Percentiles rank a stretch among this genome's conserved stretches.
These are phyloP conservation scores for Cymodocea nodosa DNA, from an alignment of 116 monocot genomes.

Conservation along the genomic window DNA sequence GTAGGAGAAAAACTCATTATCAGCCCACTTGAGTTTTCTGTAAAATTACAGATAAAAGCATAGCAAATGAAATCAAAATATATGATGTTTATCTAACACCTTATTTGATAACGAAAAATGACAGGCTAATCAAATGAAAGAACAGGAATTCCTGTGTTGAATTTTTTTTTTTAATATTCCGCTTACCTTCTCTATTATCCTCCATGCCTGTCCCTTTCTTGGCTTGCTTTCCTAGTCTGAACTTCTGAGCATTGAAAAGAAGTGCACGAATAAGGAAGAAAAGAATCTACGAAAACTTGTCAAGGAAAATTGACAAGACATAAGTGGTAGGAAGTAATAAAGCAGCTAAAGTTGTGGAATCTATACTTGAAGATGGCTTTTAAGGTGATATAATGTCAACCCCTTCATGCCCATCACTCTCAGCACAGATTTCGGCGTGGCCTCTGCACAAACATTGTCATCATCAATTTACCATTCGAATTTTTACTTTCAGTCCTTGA, in stretches of 20 bases:
- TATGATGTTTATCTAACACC: not conserved
- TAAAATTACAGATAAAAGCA: not conserved
- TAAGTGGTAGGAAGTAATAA: not conserved
- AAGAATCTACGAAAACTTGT: not conserved
- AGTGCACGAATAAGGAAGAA: not conserved
- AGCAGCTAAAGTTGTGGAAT: not conserved
- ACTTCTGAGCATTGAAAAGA: slow-evolving; percentile 34
- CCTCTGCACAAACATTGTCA: slow-evolving; percentile 29
- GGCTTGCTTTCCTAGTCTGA: slow-evolving; percentile 62
- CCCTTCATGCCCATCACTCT: slow-evolving; percentile 81
- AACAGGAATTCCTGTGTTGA: not conserved
- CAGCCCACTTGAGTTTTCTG: not conserved
- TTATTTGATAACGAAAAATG: not conserved
- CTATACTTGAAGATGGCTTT: slow-evolving; percentile 73
- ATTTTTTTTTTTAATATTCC: not conserved
- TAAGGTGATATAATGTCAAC: slow-evolving; percentile 75
- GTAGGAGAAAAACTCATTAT: not conserved
- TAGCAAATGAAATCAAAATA: not conserved
- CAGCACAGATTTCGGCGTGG: slow-evolving; percentile 75
- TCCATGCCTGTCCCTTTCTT: slow-evolving; percentile 25
- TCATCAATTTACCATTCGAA: not conserved
- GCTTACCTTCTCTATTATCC: slow-evolving; percentile 10
- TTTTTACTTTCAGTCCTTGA: too few species aligned
- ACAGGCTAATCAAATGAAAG: not conserved
- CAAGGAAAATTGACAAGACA: slow-evolving; percentile 3